Conservation (phyloP, 148 eudicot species). For the Cornus kousa region DNA sequence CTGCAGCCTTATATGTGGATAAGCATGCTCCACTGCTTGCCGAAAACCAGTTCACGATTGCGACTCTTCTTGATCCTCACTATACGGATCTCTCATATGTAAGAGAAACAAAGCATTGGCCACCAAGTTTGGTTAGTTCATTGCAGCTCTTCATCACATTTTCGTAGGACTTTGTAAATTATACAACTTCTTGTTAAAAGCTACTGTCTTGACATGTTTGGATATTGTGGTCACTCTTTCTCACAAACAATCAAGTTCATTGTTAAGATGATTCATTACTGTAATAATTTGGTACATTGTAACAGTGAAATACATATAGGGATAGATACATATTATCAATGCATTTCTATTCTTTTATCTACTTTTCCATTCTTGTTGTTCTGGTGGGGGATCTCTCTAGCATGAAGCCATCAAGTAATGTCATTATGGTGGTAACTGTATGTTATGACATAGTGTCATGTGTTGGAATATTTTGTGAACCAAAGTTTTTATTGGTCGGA, state of each 20-base stretch:
- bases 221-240: neutral
- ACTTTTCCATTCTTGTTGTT: neutral
- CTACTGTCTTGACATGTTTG: neutral
- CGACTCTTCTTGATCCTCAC: slow-evolving; percentile 38
- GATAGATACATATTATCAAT: neutral
- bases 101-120: slow-evolving; percentile 38
- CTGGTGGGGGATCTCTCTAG: neutral
- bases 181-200: neutral
- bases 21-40: slow-evolving; percentile 36
- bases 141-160: slow-evolving; percentile 31
- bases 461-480: no score
- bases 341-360: neutral
- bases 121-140: slow-evolving; percentile 36
- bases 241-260: neutral
- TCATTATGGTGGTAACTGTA: neutral
- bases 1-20: slow-evolving; percentile 34
- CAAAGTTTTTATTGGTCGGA: no score
- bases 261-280: neutral
- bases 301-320: neutral
- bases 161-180: slow-evolving; percentile 19
- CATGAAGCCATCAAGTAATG: neutral
- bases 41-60: slow-evolving; percentile 37
- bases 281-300: neutral
- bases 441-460: no score
- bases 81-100: slow-evolving; percentile 32